Percentiles rank a stretch among this genome's conserved stretches.
Evolutionary conservation across 257 asterid species (phyloP).

Genomic region (Nicotiana undulata): DNA sequence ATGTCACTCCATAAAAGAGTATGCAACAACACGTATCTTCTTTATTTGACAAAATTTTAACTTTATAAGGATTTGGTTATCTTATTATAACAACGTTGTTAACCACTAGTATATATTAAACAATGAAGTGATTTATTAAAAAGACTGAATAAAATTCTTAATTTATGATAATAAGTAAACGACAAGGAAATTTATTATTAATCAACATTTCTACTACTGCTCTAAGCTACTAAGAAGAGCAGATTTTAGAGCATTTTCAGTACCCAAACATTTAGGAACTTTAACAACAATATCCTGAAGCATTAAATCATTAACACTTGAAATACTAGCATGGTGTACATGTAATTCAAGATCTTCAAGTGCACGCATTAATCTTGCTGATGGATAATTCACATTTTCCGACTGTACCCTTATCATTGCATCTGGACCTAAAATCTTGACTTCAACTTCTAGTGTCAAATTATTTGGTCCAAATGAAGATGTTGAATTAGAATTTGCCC

Average conservation of each 20-base stretch:
- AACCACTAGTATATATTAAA: background rate
- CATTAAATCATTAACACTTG: constrained; percentile 53
- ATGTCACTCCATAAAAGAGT: background rate
- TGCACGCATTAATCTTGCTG: constrained; percentile 55
- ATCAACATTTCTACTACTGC: background rate
- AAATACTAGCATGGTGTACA: constrained; percentile 73
- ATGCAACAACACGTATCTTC: background rate
- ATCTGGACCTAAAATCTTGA: constrained; percentile 54
- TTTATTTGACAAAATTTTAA: background rate
- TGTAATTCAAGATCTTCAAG: constrained; percentile 47
- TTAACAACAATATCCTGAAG: constrained; percentile 59
- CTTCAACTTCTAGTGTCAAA: constrained; percentile 37
- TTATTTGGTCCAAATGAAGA: too few species aligned
- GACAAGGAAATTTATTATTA: too few species aligned
- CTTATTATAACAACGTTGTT: background rate
- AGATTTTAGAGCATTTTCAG: constrained; percentile 29
- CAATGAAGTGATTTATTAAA: too few species aligned
- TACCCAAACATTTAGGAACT: constrained; percentile 35
- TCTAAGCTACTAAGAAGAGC: constrained; percentile 41
- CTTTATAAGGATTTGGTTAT: background rate
- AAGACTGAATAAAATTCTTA: too few species aligned
- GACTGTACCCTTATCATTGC: constrained; percentile 80
- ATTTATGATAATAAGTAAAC: too few species aligned
- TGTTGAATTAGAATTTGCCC: background rate
- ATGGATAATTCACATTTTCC: constrained; percentile 36